phyloP scores from a whole-genome alignment of 768 basidiomycete genomes.

The Termitomyces sp. region DNA sequence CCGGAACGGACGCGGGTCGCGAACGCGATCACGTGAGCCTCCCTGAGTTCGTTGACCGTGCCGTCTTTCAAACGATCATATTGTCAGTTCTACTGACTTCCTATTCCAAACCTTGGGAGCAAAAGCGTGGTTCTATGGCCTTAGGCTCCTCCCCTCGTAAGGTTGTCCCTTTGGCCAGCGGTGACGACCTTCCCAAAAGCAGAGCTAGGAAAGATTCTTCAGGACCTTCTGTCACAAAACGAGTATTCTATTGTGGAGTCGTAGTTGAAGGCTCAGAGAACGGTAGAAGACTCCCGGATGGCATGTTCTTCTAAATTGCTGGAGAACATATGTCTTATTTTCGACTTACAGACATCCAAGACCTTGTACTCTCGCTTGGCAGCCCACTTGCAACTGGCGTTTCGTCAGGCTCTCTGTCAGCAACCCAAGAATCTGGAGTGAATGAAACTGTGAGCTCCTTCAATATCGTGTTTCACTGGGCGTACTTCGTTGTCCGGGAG shows the following conservation, averaged over 20 bases:
- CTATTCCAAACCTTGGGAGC: background rate
- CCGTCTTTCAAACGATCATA: slow-evolving; percentile 1
- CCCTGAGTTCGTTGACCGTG: slow-evolving; percentile 16
- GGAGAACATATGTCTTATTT: slow-evolving; percentile 8
- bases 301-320: slow-evolving; percentile 27
- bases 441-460: slow-evolving; percentile 39
- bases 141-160: slow-evolving; percentile 70
- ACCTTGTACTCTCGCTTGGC: slow-evolving; percentile 74
- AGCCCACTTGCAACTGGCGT: slow-evolving; percentile 52
- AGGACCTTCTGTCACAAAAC: slow-evolving; percentile 51
- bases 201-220: slow-evolving; percentile 38
- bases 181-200: slow-evolving; percentile 54
- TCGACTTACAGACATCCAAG: slow-evolving; percentile 58
- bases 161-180: slow-evolving; percentile 64
- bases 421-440: slow-evolving; percentile 32
- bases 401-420: slow-evolving; percentile 42
- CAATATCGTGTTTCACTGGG: background rate
- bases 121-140: slow-evolving; percentile 39
- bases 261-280: slow-evolving; percentile 82
- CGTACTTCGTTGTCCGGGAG: background rate
- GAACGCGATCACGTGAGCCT: slow-evolving; percentile 23
- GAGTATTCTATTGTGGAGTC: slow-evolving; percentile 87
- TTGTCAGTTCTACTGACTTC: slow-evolving; percentile 9
- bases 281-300: slow-evolving; percentile 63
- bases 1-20: background rate